Base-by-base conservation (phyloP, 2,329 filamentous ascomycete species). In the Colletotrichum gloeosporioides region DNA sequence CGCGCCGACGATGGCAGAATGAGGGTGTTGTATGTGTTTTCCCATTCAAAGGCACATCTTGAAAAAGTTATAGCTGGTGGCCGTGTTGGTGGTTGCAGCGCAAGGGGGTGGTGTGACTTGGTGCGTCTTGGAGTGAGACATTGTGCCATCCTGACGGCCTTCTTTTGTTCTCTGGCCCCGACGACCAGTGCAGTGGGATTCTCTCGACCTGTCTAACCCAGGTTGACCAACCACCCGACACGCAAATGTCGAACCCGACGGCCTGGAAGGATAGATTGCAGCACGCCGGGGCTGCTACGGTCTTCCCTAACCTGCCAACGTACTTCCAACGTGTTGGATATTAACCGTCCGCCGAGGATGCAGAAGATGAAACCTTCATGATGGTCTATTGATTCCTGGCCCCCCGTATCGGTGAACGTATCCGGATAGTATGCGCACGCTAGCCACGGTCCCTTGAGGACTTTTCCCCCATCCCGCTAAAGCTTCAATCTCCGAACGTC, bases 51-150 rank as follows among this genome's bases (percentile, higher is more conserved):
- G 36, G 16, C 64, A 67, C 4, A n/a, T 63, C 15, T 57, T 15
- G 29, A 32, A 9, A n/a, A n/a, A 4, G 53, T 22, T 49, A 18
- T 22, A 27, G 16, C 32, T 27, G n/a, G 44, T 18, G 31, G 6
- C 7, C 29, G 25, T 49, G 22, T 69, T 44, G 66, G 66, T 69
- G 32, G 53, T 61, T 57, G 55, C 57, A 44, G 25, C 29, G 10
- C 34, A 36, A 25, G 39, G 34, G 34, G 34, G n/a, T 32, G 49
- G 70, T 15, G 49, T 71, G 64, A 68, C 57, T 49, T 39, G 69
- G 64, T 59, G 64, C 29, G 63, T 72, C 53, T 75, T 25, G 57
- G 31, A n/a, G 62, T 68, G 69, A 63, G 64, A 69, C 73, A 64
- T 49, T 64, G 57, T 39, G 39, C n/a, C 31, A 34, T n/a, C 27